Evolutionary conservation across 768 basidiomycete species (phyloP).

Genomic region (Podaxis sp.): DNA sequence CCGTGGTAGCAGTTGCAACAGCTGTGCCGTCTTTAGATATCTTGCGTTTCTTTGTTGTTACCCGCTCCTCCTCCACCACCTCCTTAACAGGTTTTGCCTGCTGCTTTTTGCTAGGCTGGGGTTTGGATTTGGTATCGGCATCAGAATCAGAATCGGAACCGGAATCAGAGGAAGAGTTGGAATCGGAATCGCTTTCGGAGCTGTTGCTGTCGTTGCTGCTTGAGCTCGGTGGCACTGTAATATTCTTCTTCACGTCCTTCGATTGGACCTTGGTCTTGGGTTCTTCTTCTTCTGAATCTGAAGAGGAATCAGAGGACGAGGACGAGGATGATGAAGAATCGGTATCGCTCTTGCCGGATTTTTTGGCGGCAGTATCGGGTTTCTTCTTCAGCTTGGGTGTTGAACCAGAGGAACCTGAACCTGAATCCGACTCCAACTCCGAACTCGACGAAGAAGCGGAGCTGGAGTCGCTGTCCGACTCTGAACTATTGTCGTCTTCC

Average conservation of each 20-base stretch:
- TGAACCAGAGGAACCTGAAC: background rate
- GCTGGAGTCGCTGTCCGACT: slow-evolving; percentile 21
- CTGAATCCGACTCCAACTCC: slow-evolving; percentile 16
- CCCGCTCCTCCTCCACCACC: slow-evolving; percentile 19
- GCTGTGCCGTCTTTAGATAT: slow-evolving; percentile 47
- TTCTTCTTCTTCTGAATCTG: slow-evolving; percentile 10
- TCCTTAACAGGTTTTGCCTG: slow-evolving; percentile 2
- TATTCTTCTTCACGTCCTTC: slow-evolving; percentile 11
- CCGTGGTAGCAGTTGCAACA: slow-evolving; percentile 39
- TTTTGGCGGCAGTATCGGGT: background rate
- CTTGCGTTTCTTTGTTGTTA: slow-evolving; percentile 57
- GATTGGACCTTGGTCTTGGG: slow-evolving; percentile 9
- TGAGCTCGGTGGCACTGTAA: slow-evolving; percentile 4
- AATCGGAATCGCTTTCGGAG: slow-evolving; percentile 13
- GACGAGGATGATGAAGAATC: slow-evolving; percentile 25
- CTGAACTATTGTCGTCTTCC: background rate
- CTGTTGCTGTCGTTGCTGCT: slow-evolving; percentile 1
- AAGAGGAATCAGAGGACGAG: slow-evolving; percentile 8
- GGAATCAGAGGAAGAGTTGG: slow-evolving; percentile 16
- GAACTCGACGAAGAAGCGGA: slow-evolving; percentile 15
- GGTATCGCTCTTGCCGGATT: background rate
- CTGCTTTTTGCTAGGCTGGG: background rate
- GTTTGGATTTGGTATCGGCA: slow-evolving; percentile 18
- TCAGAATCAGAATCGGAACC: slow-evolving; percentile 19
- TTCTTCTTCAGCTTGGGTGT: slow-evolving; percentile 1